Conservation (phyloP, 306 rosid genomes). For the Cercis canadensis region DNA sequence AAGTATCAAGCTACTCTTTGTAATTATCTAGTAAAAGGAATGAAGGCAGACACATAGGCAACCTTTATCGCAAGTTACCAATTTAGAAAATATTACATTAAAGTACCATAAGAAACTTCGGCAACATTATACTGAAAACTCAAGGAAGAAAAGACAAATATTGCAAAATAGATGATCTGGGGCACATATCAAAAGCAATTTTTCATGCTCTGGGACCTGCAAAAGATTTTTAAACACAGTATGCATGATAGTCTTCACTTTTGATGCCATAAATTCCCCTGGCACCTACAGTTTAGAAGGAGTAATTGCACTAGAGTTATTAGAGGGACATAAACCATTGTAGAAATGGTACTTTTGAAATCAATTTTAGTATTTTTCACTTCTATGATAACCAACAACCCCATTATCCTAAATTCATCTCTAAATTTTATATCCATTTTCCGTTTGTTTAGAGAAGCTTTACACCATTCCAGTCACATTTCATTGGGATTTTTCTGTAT, state of each 20-base stretch:
- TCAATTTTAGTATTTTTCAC: background rate
- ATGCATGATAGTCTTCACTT: conserved; percentile 14
- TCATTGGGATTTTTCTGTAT: background rate
- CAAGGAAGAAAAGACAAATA: background rate
- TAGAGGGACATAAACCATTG: background rate
- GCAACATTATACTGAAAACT: background rate
- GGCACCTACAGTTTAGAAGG: background rate
- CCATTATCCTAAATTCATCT: background rate
- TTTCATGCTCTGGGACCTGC: conserved; percentile 1
- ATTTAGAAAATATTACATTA: no score
- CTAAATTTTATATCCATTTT: background rate
- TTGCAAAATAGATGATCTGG: background rate
- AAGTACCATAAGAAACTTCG: background rate
- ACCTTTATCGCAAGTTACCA: background rate
- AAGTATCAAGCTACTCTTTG: background rate
- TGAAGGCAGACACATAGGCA: background rate
- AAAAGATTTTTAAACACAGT: conserved; percentile 5
- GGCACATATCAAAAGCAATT: conserved; percentile 3
- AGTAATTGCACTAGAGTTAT: background rate
- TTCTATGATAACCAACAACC: conserved; percentile 9
- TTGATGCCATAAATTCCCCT: background rate
- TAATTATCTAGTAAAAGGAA: background rate
- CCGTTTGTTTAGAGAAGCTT: background rate
- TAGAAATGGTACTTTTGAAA: background rate
- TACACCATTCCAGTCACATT: conserved; percentile 13